Base-by-base conservation (phyloP, 768 basidiomycete species). In the Mycena filopes region DNA sequence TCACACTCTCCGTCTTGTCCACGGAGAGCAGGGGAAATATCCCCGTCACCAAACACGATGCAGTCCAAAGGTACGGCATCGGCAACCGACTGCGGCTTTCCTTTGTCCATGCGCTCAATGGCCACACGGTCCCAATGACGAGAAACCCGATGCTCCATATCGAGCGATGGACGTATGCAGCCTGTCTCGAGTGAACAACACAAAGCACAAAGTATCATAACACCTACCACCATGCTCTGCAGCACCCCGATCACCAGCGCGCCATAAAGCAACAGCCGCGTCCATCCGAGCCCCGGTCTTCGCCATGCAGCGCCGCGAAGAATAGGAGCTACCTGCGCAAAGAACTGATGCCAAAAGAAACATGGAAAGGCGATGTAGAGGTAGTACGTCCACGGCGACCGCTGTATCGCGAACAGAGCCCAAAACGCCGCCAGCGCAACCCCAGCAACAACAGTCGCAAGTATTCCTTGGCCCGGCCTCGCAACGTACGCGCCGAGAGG, bases 21-120 rank as follows among this genome's bases (percentile, higher is more conserved):
- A 94, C 91, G 10, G 86, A 79, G 28, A 94, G 81, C 28, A 92
- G 73, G 0, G 93, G 93, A 70, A 95, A 95, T 3, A 92, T 68
- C 0, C 84, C 85, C 0, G 85, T 86, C n/a, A 80, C 66, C 1
- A 86, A 66, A 72, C 89, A 93, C 8, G 82, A 79, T 18, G 71
- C 21, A 2, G 73, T 70, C 90, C 91, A 94, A 1, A 70, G 61
- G 0, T 73, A 40, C 1, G 78, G 60, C 31, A 82, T 71, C 9
- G 41, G 48, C 23, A 69, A 50, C 50, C 77, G 67, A 63, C 68
- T 70, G 48, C 78, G 70, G 40, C 77, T 68, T 13, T 74, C 71
- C 4, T 73, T 63, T 0, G 83, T 79, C 88, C 87, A 89, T n/a
- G 80, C 71, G 9, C 72, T 71, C 31, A 84, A 65, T 4, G 93